Conservation (phyloP, 2,329 filamentous ascomycete genomes). For the Aspergillus sp. region DNA sequence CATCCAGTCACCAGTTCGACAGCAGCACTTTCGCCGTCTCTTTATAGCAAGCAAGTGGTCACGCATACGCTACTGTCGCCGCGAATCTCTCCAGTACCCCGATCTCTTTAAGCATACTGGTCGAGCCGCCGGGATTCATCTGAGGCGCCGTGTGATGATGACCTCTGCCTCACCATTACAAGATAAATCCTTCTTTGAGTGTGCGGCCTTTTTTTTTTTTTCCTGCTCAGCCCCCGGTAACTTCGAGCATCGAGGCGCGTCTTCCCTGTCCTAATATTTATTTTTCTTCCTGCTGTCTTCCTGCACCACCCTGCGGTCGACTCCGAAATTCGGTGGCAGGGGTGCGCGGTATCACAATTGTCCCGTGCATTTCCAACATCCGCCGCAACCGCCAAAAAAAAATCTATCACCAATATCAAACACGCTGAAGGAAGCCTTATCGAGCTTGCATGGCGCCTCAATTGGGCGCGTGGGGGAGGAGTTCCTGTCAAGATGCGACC, state of each 20-base stretch:
- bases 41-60: slow-evolving; percentile 4
- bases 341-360: background rate
- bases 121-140: background rate
- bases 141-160: background rate
- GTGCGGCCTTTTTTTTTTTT: background rate
- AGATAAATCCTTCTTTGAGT: background rate
- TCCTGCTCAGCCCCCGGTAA: background rate
- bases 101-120: background rate
- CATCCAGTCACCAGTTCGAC: background rate
- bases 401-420: background rate
- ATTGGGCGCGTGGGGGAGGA: background rate
- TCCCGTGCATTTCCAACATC: slow-evolving; percentile 3
- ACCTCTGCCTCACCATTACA: background rate
- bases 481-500: background rate
- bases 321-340: slow-evolving; percentile 5
- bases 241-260: background rate
- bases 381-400: slow-evolving; percentile 18
- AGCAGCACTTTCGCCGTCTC: background rate
- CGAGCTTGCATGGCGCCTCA: background rate
- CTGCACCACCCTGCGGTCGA: slow-evolving; percentile 1
- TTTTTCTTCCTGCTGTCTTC: background rate
- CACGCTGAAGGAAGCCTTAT: background rate
- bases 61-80: slow-evolving; percentile 7
- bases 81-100: background rate
- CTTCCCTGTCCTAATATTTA: background rate